These are phyloP conservation scores for Bathelium albidoporum DNA, from an alignment of 495 filamentous ascomycete species.

Conservation along the genomic window DNA sequence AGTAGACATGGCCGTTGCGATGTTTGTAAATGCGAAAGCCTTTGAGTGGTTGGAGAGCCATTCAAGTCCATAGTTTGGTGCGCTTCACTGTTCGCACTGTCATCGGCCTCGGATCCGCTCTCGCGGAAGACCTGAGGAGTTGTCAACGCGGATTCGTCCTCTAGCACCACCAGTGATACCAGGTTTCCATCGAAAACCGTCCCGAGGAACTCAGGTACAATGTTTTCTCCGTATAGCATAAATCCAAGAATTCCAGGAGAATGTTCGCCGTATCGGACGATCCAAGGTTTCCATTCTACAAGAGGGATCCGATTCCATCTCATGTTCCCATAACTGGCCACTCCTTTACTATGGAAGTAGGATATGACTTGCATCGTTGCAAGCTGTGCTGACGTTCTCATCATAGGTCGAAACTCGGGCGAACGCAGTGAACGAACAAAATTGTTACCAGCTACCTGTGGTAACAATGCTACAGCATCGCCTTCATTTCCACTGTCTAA, in stretches of 20 bases:
- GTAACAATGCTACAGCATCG: constrained; percentile 52
- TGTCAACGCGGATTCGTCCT: constrained; percentile 25
- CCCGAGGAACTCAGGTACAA: constrained; percentile 37
- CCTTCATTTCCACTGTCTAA: constrained; percentile 60
- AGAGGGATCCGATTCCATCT: constrained; percentile 43
- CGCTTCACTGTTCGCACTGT: background rate
- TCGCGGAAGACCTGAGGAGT: background rate
- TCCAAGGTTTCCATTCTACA: constrained; percentile 39
- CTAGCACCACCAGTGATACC: constrained; percentile 47
- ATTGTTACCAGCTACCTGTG: constrained; percentile 9
- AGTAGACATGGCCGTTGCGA: background rate
- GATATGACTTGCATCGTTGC: constrained; percentile 73
- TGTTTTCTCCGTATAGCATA: constrained; percentile 42
- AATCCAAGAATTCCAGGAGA: constrained; percentile 42
- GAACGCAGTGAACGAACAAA: background rate
- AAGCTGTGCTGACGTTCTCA: constrained; percentile 57
- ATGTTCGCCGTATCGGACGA: constrained; percentile 45
- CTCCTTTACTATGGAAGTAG: constrained; percentile 45
- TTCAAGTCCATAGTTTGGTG: background rate
- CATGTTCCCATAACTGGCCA: constrained; percentile 32
- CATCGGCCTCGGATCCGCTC: background rate
- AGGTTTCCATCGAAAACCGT: constrained; percentile 48
- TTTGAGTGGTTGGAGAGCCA: background rate
- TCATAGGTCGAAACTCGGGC: constrained; percentile 7
- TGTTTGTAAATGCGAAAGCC: background rate